These are phyloP conservation scores for Bipolaris sorokiniana DNA, from an alignment of 2,329 filamentous ascomycete species.

Conservation along the genomic window DNA sequence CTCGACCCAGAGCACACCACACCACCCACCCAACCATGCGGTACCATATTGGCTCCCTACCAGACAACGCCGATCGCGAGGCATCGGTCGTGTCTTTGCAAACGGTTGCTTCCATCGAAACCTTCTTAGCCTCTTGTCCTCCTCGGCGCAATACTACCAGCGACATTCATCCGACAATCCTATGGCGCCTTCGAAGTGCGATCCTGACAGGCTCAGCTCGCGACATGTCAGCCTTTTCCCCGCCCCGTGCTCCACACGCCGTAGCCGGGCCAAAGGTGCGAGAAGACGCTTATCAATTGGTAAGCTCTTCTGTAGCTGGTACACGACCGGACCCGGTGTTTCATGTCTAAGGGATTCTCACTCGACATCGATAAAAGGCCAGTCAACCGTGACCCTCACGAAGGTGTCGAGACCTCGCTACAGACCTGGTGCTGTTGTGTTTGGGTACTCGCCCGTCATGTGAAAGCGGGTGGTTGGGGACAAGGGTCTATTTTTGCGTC, in stretches of 20 bases:
- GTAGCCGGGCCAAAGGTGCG: conserved; percentile 12
- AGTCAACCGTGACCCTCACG: conserved; percentile 13
- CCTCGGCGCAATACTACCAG: background rate
- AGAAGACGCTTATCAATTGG: conserved; percentile 39
- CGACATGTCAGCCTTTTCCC: conserved; percentile 26
- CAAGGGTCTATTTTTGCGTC: background rate
- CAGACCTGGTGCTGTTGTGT: conserved; percentile 1
- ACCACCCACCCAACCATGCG: conserved; percentile 6
- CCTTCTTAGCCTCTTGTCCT: background rate
- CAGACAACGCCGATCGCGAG: conserved; percentile 4
- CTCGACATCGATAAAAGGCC: conserved; percentile 1
- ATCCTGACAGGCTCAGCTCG: conserved; percentile 20
- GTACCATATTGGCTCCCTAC: conserved; percentile 10
- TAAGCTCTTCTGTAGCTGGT: conserved; percentile 35
- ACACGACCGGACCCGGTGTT: conserved; percentile 31
- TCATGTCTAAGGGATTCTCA: conserved; percentile 24
- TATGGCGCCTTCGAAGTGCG: conserved; percentile 10
- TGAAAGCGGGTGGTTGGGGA: background rate
- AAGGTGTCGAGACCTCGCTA: conserved; percentile 13
- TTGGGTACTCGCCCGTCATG: background rate
- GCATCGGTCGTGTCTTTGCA: background rate
- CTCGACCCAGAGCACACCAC: conserved; percentile 1
- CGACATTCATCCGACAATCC: conserved; percentile 1
- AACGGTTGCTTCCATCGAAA: background rate
- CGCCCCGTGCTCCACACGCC: conserved; percentile 13